Conservation (phyloP, 2,329 filamentous ascomycete genomes). For the Nemania sp. region DNA sequence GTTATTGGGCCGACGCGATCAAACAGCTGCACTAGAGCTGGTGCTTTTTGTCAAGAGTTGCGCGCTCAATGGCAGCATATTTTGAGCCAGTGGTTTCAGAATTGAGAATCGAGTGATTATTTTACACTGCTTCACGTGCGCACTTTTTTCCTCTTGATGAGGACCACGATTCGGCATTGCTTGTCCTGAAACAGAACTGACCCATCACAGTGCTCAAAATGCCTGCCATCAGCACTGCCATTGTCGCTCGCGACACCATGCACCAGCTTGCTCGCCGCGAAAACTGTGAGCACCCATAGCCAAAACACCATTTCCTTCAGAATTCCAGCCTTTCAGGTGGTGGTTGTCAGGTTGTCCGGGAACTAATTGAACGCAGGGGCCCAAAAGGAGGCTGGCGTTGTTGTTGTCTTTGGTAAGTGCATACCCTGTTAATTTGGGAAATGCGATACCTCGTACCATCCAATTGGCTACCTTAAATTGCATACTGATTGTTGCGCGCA, state of each 20-base stretch:
- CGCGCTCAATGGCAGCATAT: neutral
- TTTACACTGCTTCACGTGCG: neutral
- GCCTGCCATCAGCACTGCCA: slow-evolving; percentile 41
- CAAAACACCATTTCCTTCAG: neutral
- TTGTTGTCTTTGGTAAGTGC: slow-evolving; percentile 39
- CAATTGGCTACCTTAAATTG: no score
- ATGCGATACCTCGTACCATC: no score
- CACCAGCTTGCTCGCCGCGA: slow-evolving; percentile 37
- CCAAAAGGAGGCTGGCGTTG: slow-evolving; percentile 39
- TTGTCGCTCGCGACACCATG: slow-evolving; percentile 40
- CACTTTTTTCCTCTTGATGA: neutral
- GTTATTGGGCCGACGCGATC: slow-evolving; percentile 22
- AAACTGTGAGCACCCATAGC: slow-evolving; percentile 35
- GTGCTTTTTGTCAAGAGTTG: slow-evolving; percentile 2
- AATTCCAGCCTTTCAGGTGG: neutral
- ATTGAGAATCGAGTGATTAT: neutral
- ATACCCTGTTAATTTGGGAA: no score
- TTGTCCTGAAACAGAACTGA: slow-evolving; percentile 23
- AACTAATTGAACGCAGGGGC: slow-evolving; percentile 33
- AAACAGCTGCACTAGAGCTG: slow-evolving; percentile 1
- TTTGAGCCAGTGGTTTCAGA: neutral
- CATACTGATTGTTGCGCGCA: slow-evolving; percentile 18
- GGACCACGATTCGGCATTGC: neutral
- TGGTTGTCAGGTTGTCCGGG: neutral
- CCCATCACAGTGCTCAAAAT: slow-evolving; percentile 34